Conservation (phyloP, 2,329 filamentous ascomycete species). For the Fusarium sambucinum region DNA sequence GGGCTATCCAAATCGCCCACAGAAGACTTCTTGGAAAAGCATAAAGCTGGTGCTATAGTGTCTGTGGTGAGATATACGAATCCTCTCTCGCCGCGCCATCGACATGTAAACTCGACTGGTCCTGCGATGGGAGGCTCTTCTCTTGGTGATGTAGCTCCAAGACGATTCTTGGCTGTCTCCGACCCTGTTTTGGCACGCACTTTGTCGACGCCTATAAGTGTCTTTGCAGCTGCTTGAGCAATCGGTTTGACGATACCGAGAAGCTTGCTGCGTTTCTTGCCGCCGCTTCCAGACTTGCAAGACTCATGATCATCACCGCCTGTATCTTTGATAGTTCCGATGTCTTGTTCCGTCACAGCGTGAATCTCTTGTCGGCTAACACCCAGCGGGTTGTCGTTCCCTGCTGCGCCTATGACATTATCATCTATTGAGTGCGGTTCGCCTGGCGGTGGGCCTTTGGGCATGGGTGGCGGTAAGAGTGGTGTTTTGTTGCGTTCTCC, state of each 20-base stretch:
- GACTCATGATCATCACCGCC: slow-evolving; percentile 59
- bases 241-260: slow-evolving; percentile 73
- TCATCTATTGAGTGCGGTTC: neutral
- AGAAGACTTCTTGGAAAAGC: slow-evolving; percentile 5
- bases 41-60: neutral
- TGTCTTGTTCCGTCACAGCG: slow-evolving; percentile 61
- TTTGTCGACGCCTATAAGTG: slow-evolving; percentile 75
- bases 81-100: slow-evolving; percentile 76
- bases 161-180: slow-evolving; percentile 73
- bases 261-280: slow-evolving; percentile 56
- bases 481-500: slow-evolving; percentile 82
- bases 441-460: neutral
- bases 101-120: slow-evolving; percentile 77
- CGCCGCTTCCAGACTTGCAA: slow-evolving; percentile 58
- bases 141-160: slow-evolving; percentile 49
- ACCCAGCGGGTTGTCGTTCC: slow-evolving; percentile 33
- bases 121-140: slow-evolving; percentile 54
- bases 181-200: slow-evolving; percentile 69
- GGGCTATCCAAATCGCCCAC: neutral
- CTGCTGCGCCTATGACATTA: slow-evolving; percentile 56
- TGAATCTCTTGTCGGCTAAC: slow-evolving; percentile 66
- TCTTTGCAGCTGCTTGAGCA: slow-evolving; percentile 75
- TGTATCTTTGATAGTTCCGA: slow-evolving; percentile 50
- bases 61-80: slow-evolving; percentile 29
- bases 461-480: slow-evolving; percentile 64